Base-by-base conservation (phyloP, 257 asterid species). In the Solanum ossicruentum region DNA sequence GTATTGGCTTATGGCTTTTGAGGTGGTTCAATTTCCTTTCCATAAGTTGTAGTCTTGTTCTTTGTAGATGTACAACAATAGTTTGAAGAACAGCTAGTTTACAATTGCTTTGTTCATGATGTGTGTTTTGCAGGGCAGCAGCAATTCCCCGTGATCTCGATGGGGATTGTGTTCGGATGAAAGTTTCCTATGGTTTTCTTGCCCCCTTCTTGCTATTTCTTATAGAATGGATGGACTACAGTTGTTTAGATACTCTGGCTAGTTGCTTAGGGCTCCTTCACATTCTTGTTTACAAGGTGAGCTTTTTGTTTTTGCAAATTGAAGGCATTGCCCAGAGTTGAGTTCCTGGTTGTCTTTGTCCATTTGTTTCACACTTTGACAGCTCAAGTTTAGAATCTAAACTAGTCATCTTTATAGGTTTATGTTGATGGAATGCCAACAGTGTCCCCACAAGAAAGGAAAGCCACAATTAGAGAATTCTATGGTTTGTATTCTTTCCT, bases 161-260 rank as follows among this genome's bases (percentile, higher is more conserved):
- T n/a, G 92, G 89, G 83, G 92, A 90, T 81, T 89, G 83, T 69
- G 87, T 91, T 47, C 91, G 88, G 63, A 92, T 93, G 93, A 91
- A 89, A 86, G 85, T 93, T 39, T 89, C 88, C 52, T 88, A 85
- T 41, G 89, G 92, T 88, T 91, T 93, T 23, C 80, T 92, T 61
- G 91, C 94, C 72, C 93, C 93, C 3, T 88, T 92, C 60, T 80
- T 92, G 88, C 85, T 93, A 12, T 88, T 86, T 85, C 86, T 92
- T 17, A 79, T 89, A 21, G 94, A 92, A 85, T 92, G 96, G 97
- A 91, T 92, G 93, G 93, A 90, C 47, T 92, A 85, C 54, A 86
- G 89, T 87, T 91, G 97, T 56, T 88, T 90, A 57, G 94, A 93
- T 65, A 67, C 89, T 17, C 84, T 93, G 1, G 88, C 91, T 20